These are phyloP conservation scores for Pseudofabraea citricarpa DNA, from an alignment of 2,329 filamentous ascomycete genomes.

Conservation along the genomic window DNA sequence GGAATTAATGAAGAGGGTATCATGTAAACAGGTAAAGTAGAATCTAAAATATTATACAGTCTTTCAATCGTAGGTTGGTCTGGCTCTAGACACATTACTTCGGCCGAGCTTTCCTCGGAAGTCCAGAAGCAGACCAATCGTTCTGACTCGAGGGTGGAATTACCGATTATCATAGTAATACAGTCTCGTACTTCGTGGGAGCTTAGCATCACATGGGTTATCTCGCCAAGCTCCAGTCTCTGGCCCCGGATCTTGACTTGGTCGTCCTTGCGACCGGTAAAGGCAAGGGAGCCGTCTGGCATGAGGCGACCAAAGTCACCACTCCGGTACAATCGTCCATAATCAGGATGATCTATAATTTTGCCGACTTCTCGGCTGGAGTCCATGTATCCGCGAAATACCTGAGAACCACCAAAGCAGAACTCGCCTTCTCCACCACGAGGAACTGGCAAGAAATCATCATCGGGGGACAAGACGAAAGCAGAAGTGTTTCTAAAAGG, in stretches of 20 bases:
- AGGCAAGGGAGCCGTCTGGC: conserved; percentile 68
- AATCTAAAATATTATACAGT: conserved; percentile 51
- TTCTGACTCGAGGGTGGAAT: conserved; percentile 33
- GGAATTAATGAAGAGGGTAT: conserved; percentile 71
- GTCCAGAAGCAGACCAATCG: conserved; percentile 69
- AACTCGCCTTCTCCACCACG: conserved; percentile 74
- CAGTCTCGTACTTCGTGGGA: conserved; percentile 53
- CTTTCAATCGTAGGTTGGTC: conserved; percentile 30
- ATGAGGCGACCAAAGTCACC: conserved; percentile 80
- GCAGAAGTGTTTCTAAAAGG: conserved; percentile 69
- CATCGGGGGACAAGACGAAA: conserved; percentile 33
- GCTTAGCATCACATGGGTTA: conserved; percentile 57
- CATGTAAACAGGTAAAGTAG: conserved; percentile 69
- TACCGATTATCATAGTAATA: conserved; percentile 53
- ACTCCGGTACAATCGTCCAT: conserved; percentile 74
- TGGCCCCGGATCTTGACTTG: conserved; percentile 81
- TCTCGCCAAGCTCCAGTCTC: conserved; percentile 72
- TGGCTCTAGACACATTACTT: conserved; percentile 29
- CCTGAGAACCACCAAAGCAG: conserved; percentile 81
- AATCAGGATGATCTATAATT: conserved; percentile 63
- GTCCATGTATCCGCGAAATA: conserved; percentile 70
- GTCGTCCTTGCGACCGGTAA: conserved; percentile 69
- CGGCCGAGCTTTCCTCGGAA: conserved; percentile 24
- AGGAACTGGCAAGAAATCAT: conserved; percentile 51
- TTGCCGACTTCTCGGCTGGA: conserved; percentile 57